Base-by-base conservation (phyloP, 208 protist species). In the Acanthamoeba lenticulata region DNA sequence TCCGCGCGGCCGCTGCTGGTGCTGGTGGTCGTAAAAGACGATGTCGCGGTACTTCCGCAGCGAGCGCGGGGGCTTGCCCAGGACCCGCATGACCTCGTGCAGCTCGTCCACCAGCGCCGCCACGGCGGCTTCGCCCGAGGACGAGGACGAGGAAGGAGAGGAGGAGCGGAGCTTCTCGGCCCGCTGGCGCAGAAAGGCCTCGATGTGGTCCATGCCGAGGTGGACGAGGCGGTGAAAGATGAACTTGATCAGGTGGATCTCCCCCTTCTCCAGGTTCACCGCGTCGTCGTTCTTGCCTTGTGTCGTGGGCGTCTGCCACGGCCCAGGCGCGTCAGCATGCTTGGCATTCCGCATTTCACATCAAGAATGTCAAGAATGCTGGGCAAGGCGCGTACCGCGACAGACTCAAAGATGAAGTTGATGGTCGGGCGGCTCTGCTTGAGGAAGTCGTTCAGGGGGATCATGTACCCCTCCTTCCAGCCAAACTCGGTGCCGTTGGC, bases 401-500 rank as follows among this genome's bases (percentile, higher is more conserved):
- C 29, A 19, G 62, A 38, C 34, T 72, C 29, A 5, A 72, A 38
- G 27, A 72, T 72, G 29, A 38, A 40, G 29, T 34, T 72, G 19
- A 72, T 72, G 62, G 62, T 72, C 7, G 62, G n/a, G 0, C 62
- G 62, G 62, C 62, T 72, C 19, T 72, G 29, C 9, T 72, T 21
- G 9, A 57, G n/a, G 29, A 86, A 86, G 9, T 5, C 3, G 36
- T 86, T 86, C 13, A 86, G 24, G 4, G 77, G 77, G 32, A 52
- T 47, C 77, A 86, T 86, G 77, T 86, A 86, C 49, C 47, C 60
- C 52, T 96, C 94, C 49, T 96, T 96, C 29, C 38, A 15, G 4
- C 47, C 83, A 57, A 96, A 96, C 5, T 92, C 29, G 2, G 67
- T 92, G 32, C 94, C 94, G 67, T 97, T 97, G n/a, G 96, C 93